phyloP scores from a whole-genome alignment of 179 eudicot genomes.

The Patellifolia procumbens region DNA sequence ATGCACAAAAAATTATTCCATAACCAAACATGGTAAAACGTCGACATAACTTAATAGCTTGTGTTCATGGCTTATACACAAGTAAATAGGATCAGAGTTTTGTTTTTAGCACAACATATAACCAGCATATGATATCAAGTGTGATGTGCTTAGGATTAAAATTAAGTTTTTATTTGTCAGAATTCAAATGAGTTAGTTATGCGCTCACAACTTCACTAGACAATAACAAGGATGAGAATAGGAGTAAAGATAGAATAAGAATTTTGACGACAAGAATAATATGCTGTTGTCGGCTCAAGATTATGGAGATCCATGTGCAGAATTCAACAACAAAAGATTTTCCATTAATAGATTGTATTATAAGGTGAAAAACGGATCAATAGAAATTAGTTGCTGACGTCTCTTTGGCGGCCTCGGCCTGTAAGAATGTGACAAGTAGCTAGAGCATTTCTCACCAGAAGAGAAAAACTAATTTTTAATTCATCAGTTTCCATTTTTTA shows the following conservation, averaged over 20 bases:
- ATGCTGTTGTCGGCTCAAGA: conserved; percentile 37
- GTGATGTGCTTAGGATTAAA: conserved; percentile 1
- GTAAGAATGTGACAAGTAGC: conserved; percentile 24
- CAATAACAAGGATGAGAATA: conserved; percentile 25
- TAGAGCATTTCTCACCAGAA: conserved; percentile 21
- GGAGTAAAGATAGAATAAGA: conserved; percentile 13
- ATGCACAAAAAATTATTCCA: neutral
- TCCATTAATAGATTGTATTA: conserved; percentile 21
- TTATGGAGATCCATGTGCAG: conserved; percentile 50
- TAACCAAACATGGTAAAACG: neutral
- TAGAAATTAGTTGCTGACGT: conserved; percentile 20
- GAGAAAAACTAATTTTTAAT: conserved; percentile 2
- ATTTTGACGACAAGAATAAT: conserved; percentile 28
- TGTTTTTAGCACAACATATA: neutral
- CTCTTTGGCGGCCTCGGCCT: conserved; percentile 25
- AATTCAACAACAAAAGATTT: conserved; percentile 40
- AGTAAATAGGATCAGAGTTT: neutral
- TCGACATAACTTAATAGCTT: neutral
- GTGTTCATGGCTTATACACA: neutral
- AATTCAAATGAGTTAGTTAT: conserved; percentile 12
- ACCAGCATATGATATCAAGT: conserved; percentile 21
- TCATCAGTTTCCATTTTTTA: conserved; percentile 2
- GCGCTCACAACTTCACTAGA: conserved; percentile 8
- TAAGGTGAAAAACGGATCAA: conserved; percentile 30
- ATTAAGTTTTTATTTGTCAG: neutral